Evolutionary conservation across 805 yeast genomes (phyloP).

Genomic region (Phaffomyces thermotolerans): DNA sequence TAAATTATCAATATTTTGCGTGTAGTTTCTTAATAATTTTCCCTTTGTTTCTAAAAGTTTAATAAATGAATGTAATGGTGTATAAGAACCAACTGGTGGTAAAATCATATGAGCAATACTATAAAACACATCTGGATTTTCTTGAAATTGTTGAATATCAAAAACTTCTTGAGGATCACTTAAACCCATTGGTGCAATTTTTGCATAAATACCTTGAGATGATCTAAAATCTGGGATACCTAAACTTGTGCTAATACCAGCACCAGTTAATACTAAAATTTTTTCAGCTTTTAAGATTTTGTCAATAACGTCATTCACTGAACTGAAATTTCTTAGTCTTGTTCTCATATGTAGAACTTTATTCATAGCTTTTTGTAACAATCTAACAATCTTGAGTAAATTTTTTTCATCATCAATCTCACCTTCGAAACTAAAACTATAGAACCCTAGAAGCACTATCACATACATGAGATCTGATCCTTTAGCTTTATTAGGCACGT

Average conservation of each 20-base stretch:
- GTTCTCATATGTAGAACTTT: constrained; percentile 52
- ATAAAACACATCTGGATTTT: constrained; percentile 75
- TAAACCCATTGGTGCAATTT: constrained; percentile 58
- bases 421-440: constrained; percentile 21
- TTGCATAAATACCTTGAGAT: constrained; percentile 74
- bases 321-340: constrained; percentile 44
- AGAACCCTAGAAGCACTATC: constrained; percentile 59
- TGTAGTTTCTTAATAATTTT: constrained; percentile 74
- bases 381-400: constrained; percentile 40
- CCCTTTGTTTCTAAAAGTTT: constrained; percentile 65
- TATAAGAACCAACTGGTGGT: constrained; percentile 59
- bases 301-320: constrained; percentile 50
- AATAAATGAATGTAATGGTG: constrained; percentile 81
- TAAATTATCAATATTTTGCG: constrained; percentile 85
- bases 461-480: constrained; percentile 50
- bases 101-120: constrained; percentile 80
- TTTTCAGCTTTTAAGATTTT: constrained; percentile 49
- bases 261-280: constrained; percentile 78
- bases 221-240: constrained; percentile 94
- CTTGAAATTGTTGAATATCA: constrained; percentile 59
- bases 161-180: constrained; percentile 90
- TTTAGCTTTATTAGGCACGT: constrained; percentile 53
- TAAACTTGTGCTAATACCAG: constrained; percentile 83
- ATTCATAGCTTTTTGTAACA: constrained; percentile 57
- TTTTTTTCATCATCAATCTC: constrained; percentile 37